Percentiles rank a stretch among this genome's conserved stretches.
phyloP scores from a whole-genome alignment of 179 eudicot genomes.

The Camellia oleifera region DNA sequence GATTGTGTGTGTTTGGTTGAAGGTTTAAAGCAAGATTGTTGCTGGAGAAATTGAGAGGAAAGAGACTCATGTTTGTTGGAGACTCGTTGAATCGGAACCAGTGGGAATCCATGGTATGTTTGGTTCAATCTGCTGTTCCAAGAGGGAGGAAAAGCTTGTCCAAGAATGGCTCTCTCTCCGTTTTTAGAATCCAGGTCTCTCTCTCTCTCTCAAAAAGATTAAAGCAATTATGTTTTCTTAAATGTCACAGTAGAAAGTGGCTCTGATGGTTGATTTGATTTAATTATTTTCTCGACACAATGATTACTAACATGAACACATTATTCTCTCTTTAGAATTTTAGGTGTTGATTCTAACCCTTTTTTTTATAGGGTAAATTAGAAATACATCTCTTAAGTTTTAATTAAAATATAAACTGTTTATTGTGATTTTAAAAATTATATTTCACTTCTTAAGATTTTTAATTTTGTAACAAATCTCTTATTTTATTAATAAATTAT shows the following conservation, averaged over 20 bases:
- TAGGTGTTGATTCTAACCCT: too few relatives aligned
- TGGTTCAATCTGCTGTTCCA: conserved; percentile 77
- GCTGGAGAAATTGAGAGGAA: conserved; percentile 75
- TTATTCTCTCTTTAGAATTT: background rate
- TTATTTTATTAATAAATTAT: too few relatives aligned
- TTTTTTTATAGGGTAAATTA: too few relatives aligned
- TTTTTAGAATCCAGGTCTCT: conserved; percentile 72
- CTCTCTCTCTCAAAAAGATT: background rate
- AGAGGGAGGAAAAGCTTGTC: conserved; percentile 61
- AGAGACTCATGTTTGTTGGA: conserved; percentile 96
- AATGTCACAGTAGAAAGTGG: too few relatives aligned
- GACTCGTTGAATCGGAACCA: conserved; percentile 93
- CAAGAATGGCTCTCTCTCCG: conserved; percentile 69
- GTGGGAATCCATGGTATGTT: conserved; percentile 95
- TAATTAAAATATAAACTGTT: too few relatives aligned
- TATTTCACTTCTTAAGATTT: too few relatives aligned
- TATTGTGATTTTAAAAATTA: too few relatives aligned
- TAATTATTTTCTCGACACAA: background rate
- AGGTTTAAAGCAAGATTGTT: conserved; percentile 77
- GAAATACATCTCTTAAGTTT: too few relatives aligned
- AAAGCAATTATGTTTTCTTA: too few relatives aligned
- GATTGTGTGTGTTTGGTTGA: background rate
- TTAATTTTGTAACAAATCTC: too few relatives aligned
- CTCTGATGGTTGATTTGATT: conserved; percentile 1
- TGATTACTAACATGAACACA: background rate